Evolutionary conservation across 352 stramenopile species (phyloP), one percentile per base, ranked within the genome.

Genomic region (Globisporangium abappressorium): DNA sequence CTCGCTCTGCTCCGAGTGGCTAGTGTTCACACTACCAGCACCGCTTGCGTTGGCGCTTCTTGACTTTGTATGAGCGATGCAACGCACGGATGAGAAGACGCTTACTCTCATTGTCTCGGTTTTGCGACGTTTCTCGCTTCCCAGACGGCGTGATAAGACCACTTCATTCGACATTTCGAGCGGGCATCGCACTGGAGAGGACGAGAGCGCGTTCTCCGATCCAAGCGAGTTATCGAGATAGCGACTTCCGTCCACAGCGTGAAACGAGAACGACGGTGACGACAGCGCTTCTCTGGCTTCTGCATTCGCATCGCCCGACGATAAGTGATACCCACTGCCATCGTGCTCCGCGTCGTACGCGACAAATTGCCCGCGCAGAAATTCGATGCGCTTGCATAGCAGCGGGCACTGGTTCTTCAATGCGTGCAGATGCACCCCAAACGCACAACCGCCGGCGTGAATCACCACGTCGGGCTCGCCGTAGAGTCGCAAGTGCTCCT

Each of bases 361-460:
- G 8, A 70, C 58, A 12, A 47, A 47, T 33, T 76, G 66, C 11
- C 18, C 43, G 14, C 65, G 69, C 24, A 87, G 68, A 1, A 51
- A 56, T 18, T 49, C 55, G 15, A 92, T 46, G 26, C 82, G 69
- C 14, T 70, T 70, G 34, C 82, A 77, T 0, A 92, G 57, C 26
- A 69, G 69, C n/a, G 56, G 70, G 66, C 82, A 78, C 55, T 77
- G 73, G 2, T 56, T 43, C 33, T 79, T 66, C 15, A 90, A 36
- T 33, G 83, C 65, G 1, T 51, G 62, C 5, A 72, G 46, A 62
- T 89, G 78, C 8, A 90, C 20, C 18, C 67, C 67, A 46, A 93
- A 79, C 22, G 80, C 76, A 66, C 85, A 93, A 30, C 65, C 68
- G 28, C 82, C 70, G 0, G 81, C 71, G 60, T 90, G 81, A 18